phyloP scores from a whole-genome alignment of 768 basidiomycete species.

The Termitomyces sp. region DNA sequence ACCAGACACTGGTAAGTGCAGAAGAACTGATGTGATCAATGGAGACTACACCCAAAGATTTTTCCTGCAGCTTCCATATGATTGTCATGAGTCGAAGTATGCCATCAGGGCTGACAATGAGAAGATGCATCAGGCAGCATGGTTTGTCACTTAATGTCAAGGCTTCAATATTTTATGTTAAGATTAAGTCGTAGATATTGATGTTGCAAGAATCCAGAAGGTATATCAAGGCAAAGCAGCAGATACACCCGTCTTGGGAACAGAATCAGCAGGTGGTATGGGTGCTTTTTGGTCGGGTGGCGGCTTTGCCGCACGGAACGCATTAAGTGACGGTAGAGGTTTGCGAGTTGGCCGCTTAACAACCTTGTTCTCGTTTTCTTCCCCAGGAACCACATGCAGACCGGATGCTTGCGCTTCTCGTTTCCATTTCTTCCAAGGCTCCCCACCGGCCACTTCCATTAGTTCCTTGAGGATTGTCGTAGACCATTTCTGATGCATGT shows the following conservation, averaged over 20 bases:
- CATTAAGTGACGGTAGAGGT: constrained; percentile 21
- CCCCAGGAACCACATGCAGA: constrained; percentile 43
- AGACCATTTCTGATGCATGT: constrained; percentile 67
- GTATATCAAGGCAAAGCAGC: constrained; percentile 19
- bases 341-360: constrained; percentile 17
- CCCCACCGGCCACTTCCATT: constrained; percentile 61
- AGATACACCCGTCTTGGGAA: constrained; percentile 19
- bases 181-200: constrained; percentile 4
- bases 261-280: constrained; percentile 4
- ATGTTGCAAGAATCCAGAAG: background rate
- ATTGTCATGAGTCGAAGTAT: background rate
- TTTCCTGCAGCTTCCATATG: background rate
- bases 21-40: background rate
- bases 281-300: background rate
- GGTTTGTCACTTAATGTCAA: background rate
- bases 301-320: constrained; percentile 8
- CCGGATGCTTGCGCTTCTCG: constrained; percentile 40
- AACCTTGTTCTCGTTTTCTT: constrained; percentile 25
- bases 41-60: background rate
- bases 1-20: too few species aligned
- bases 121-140: background rate
- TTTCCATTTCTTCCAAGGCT: constrained; percentile 55
- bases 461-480: constrained; percentile 62
- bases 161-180: background rate
- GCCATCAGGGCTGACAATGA: background rate